Evolutionary conservation across 208 protist genomes (phyloP).

Genomic region (Leishmania mexicana): DNA sequence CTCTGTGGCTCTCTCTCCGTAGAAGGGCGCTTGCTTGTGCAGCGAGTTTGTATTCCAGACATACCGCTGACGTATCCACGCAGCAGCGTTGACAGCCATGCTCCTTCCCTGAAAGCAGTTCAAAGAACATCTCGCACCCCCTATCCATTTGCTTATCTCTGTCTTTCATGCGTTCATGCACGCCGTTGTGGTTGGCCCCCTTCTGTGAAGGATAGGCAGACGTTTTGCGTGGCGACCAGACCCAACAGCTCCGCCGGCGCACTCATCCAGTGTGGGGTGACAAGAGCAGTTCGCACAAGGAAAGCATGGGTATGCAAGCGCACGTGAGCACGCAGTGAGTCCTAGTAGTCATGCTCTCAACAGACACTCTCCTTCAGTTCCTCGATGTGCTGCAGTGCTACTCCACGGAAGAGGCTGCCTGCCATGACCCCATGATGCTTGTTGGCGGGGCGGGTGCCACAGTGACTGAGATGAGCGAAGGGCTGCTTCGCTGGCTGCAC

Average conservation of each 20-base stretch:
- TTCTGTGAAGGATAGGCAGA: background rate
- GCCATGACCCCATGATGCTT: background rate
- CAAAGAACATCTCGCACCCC: background rate
- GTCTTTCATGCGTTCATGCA: background rate
- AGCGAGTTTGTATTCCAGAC: too few relatives aligned
- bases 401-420: background rate
- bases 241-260: too few relatives aligned
- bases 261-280: background rate
- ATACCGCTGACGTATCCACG: too few relatives aligned
- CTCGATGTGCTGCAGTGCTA: background rate
- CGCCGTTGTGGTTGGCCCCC: background rate
- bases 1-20: too few relatives aligned
- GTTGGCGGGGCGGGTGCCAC: background rate
- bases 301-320: background rate
- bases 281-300: background rate
- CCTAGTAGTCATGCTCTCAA: background rate
- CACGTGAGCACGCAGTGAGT: background rate
- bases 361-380: background rate
- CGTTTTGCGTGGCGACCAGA: background rate
- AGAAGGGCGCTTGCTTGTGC: too few relatives aligned
- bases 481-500: constrained; percentile 1
- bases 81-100: too few relatives aligned
- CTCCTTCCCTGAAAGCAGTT: too few relatives aligned
- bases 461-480: background rate
- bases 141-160: background rate